Evolutionary conservation across 116 monocot species (phyloP).

Genomic region (Phalaenopsis hybrid): DNA sequence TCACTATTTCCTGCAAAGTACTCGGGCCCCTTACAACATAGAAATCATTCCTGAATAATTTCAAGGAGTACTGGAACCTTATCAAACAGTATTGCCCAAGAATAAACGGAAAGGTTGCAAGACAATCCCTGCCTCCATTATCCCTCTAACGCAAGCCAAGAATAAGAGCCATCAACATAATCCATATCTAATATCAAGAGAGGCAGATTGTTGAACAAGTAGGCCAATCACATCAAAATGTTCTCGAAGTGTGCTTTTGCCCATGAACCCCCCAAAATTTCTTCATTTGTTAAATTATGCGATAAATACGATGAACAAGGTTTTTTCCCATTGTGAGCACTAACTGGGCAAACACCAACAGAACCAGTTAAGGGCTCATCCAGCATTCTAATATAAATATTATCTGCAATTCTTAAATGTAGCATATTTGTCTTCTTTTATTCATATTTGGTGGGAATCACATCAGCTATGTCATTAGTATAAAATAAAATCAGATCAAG

Average conservation of each 20-base stretch:
- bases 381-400: slow-evolving; percentile 49
- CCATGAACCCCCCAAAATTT: slow-evolving; percentile 21
- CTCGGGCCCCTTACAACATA: too few relatives aligned
- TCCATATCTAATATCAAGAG: slow-evolving; percentile 80
- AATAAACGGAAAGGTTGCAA: slow-evolving; percentile 53
- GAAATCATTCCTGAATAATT: too few relatives aligned
- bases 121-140: slow-evolving; percentile 72
- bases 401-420: slow-evolving; percentile 71
- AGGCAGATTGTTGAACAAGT: slow-evolving; percentile 80
- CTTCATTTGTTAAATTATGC: slow-evolving; percentile 35
- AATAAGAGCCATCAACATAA: slow-evolving; percentile 71
- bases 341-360: slow-evolving; percentile 93
- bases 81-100: too few relatives aligned
- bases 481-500: slow-evolving; percentile 31
- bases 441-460: slow-evolving; percentile 39
- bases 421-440: slow-evolving; percentile 59
- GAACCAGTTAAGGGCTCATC: slow-evolving; percentile 37
- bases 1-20: slow-evolving; percentile 22
- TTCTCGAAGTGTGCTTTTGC: slow-evolving; percentile 54
- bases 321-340: slow-evolving; percentile 50
- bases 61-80: too few relatives aligned
- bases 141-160: slow-evolving; percentile 79
- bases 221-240: slow-evolving; percentile 72
- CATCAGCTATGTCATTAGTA: slow-evolving; percentile 16
- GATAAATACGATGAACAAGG: slow-evolving; percentile 27